Conservation (phyloP, 345 rosid genomes). For the Citrus glauca region DNA sequence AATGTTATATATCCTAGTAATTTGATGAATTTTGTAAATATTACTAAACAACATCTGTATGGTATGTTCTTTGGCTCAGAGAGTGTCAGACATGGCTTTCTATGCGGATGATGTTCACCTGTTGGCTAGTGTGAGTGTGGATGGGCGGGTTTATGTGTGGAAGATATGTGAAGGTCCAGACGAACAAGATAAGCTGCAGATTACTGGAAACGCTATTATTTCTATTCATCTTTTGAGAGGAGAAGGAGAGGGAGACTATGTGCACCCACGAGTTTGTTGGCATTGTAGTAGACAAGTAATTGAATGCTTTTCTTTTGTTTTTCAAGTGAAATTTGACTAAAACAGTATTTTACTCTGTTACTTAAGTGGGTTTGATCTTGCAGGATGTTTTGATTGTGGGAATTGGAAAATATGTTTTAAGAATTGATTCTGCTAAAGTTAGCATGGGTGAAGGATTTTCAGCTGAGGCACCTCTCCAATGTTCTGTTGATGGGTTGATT, state of each 20-base stretch:
- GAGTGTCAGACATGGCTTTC: constrained; percentile 90
- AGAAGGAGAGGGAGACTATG: constrained; percentile 43
- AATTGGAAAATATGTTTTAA: constrained; percentile 64
- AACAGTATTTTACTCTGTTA: neutral
- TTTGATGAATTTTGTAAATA: neutral
- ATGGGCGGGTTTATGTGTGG: constrained; percentile 75
- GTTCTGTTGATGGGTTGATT: constrained; percentile 57
- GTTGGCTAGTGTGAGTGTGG: constrained; percentile 81
- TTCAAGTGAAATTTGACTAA: neutral
- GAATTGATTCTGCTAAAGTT: constrained; percentile 72
- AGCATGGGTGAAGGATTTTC: constrained; percentile 58
- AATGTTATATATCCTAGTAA: neutral
- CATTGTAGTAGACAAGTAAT: constrained; percentile 87
- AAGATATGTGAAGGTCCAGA: constrained; percentile 74
- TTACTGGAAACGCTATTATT: constrained; percentile 52
- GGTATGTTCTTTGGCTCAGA: constrained; percentile 36
- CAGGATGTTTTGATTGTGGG: constrained; percentile 87
- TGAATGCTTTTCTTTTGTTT: neutral
- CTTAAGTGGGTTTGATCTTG: constrained; percentile 2
- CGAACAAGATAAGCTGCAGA: constrained; percentile 68
- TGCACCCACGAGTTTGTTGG: constrained; percentile 90
- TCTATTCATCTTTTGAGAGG: constrained; percentile 53
- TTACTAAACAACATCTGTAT: neutral
- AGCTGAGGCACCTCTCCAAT: constrained; percentile 69
- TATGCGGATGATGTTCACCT: constrained; percentile 91